Conservation (phyloP, 192 early-diverging fungal species). For the Backusella tuberculispora region DNA sequence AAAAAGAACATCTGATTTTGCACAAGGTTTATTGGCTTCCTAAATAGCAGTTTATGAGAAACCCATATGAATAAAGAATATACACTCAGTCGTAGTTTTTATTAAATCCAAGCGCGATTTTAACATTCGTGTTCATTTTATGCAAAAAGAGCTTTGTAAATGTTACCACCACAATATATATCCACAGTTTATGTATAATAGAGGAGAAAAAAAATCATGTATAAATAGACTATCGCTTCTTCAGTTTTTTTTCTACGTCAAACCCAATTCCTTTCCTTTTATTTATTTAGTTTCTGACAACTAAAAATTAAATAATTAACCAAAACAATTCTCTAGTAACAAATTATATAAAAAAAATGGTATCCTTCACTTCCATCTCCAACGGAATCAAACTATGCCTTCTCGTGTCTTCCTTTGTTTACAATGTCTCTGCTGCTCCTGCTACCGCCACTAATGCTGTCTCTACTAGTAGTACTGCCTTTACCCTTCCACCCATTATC, state of each 20-base stretch:
- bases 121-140: not conserved
- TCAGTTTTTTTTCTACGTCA: no score
- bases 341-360: not conserved
- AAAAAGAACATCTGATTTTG: not conserved
- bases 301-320: no score
- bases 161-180: no score
- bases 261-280: no score
- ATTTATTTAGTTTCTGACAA: no score
- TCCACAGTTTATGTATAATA: no score
- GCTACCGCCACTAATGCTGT: not conserved
- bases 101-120: not conserved
- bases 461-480: not conserved
- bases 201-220: no score
- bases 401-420: not conserved
- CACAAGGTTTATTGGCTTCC: slow-evolving; percentile 10
- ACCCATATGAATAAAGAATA: not conserved
- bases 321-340: no score
- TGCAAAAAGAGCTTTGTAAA: no score
- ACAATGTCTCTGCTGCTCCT: not conserved
- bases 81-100: not conserved
- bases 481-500: not conserved
- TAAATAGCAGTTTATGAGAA: not conserved
- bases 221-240: no score
- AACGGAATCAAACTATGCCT: not conserved
- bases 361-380: slow-evolving; percentile 13